These are phyloP conservation scores for Geranium rotundifolium DNA, from an alignment of 345 rosid species.

Conservation along the genomic window DNA sequence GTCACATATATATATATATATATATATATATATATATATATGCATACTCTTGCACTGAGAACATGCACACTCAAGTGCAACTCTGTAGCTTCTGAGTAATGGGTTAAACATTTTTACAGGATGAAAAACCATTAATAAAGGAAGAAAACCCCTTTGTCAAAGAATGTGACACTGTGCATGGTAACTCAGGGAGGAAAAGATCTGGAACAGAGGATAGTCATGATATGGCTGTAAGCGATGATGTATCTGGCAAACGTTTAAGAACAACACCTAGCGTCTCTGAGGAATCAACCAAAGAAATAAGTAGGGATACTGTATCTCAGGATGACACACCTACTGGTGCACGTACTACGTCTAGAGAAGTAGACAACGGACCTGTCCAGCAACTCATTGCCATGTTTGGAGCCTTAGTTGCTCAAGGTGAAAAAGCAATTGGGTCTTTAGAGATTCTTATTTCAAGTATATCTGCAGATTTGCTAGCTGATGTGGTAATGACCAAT, in stretches of 20 bases:
- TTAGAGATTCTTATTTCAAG: conserved; percentile 88
- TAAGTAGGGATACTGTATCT: conserved; percentile 23
- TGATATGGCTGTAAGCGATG: conserved; percentile 41
- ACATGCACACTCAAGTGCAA: background rate
- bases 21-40: background rate
- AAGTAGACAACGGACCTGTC: conserved; percentile 60
- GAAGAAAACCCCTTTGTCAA: conserved; percentile 25
- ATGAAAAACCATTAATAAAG: conserved; percentile 27
- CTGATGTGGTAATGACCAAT: conserved; percentile 94
- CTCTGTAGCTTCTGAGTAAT: conserved; percentile 14
- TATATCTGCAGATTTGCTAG: conserved; percentile 86
- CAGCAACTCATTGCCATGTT: conserved; percentile 91
- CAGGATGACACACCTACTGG: conserved; percentile 37
- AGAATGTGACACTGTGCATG: conserved; percentile 27
- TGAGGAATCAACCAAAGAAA: conserved; percentile 49
- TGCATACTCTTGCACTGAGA: conserved; percentile 5
- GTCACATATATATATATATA: background rate
- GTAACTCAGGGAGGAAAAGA: conserved; percentile 53
- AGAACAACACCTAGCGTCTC: conserved; percentile 42
- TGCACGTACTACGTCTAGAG: conserved; percentile 29
- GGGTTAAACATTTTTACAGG: conserved; percentile 33
- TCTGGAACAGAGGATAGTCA: conserved; percentile 36
- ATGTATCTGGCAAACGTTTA: conserved; percentile 54
- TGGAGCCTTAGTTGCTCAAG: conserved; percentile 93
- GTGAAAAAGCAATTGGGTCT: conserved; percentile 77